These are phyloP conservation scores for Dichotomopilus funicola DNA, from an alignment of 2,329 filamentous ascomycete genomes.

Conservation along the genomic window DNA sequence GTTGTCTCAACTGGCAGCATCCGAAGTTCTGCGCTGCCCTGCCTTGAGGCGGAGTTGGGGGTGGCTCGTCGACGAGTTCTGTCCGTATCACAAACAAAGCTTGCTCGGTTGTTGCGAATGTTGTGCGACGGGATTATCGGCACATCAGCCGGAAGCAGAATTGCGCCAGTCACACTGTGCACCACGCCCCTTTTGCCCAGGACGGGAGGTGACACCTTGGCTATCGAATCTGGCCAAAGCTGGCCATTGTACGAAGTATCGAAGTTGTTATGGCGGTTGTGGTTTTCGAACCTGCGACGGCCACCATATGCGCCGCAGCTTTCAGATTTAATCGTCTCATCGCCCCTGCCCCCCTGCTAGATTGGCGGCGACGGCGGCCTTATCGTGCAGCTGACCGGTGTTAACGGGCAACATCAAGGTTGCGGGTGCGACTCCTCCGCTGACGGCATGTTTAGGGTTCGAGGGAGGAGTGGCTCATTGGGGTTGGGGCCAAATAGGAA, in stretches of 20 bases:
- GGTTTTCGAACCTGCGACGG: too few species aligned
- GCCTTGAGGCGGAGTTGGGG: neutral
- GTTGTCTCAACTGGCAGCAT: too few species aligned
- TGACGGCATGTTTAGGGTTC: too few species aligned
- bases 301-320: too few species aligned
- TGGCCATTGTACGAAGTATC: too few species aligned
- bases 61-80: neutral
- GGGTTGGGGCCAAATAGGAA: constrained; percentile 14
- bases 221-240: too few species aligned
- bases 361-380: neutral
- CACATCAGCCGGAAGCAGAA: constrained; percentile 12
- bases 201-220: neutral
- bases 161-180: neutral
- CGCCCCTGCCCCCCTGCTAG: neutral
- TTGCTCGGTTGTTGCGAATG: neutral
- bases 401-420: too few species aligned
- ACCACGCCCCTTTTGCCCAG: neutral
- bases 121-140: constrained; percentile 16
- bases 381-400: constrained; percentile 11
- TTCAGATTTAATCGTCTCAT: neutral
- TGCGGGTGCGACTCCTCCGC: too few species aligned
- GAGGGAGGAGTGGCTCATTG: too few species aligned
- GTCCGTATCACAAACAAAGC: constrained; percentile 7
- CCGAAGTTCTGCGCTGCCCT: too few species aligned
- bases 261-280: too few species aligned